A percentile compares a stretch with the other conserved stretches of the same genome.
phyloP scores from a whole-genome alignment of 345 rosid species.

The Geranium rotundifolium region DNA sequence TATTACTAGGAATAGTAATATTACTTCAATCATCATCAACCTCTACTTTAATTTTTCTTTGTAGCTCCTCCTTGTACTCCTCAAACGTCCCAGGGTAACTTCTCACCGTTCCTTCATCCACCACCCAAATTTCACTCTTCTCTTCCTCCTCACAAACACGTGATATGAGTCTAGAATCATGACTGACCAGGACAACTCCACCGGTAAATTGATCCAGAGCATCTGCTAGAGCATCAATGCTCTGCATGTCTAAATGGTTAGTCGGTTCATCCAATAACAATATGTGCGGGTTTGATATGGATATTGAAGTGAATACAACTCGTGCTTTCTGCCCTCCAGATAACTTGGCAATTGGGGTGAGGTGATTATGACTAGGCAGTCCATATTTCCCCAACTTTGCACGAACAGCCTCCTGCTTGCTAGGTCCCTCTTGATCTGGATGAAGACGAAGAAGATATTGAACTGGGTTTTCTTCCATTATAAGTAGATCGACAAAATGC shows the following conservation, averaged over 20 bases:
- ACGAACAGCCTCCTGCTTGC: constrained; percentile 96
- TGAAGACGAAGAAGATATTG: constrained; percentile 91
- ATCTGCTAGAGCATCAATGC: constrained; percentile 87
- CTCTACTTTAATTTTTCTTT: constrained; percentile 61
- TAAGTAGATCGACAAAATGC: constrained; percentile 86
- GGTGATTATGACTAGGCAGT: constrained; percentile 81
- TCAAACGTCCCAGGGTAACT: constrained; percentile 55
- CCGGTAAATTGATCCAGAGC: constrained; percentile 86
- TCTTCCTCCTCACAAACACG: constrained; percentile 86
- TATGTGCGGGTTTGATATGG: constrained; percentile 90
- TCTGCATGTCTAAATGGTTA: constrained; percentile 94
- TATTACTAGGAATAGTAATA: background rate
- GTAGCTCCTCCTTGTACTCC: constrained; percentile 80
- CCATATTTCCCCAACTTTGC: constrained; percentile 96
- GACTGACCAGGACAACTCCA: constrained; percentile 88
- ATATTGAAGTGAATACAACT: constrained; percentile 87
- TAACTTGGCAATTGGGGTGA: constrained; percentile 71
- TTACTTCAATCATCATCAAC: constrained; percentile 28
- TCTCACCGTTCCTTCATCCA: constrained; percentile 65
- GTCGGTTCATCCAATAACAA: constrained; percentile 87
- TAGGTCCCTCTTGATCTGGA: constrained; percentile 91
- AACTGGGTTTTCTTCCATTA: constrained; percentile 88
- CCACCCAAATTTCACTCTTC: constrained; percentile 83
- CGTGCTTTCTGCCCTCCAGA: constrained; percentile 94
- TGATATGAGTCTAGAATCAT: constrained; percentile 84